Base-by-base conservation (phyloP, 805 yeast genomes). In the Candida krabiensis region DNA sequence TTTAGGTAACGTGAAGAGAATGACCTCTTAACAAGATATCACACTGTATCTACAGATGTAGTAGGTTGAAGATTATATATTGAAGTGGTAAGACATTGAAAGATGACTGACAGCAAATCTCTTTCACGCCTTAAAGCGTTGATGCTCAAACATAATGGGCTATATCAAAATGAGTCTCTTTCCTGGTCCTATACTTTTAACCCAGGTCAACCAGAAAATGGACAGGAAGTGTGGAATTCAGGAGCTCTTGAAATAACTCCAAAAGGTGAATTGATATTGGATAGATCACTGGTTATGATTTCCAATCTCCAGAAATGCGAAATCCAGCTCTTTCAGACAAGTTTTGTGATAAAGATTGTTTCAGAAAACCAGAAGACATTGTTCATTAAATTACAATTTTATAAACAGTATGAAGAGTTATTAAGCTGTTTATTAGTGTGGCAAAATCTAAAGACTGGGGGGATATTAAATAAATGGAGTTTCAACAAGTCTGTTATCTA, bases 391-490 rank as follows among this genome's bases (percentile, higher is more conserved):
- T 56, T 73, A 9, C 55, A 63, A 4, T 55, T 66, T 9, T 65
- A 62, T 39, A 38, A 55, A 23, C 63, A 61, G 34, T 73, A 73
- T 37, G 67, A 66, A 12, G 54, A 56, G 18, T 51, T 76, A n/a
- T 35, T 77, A 12, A 59, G 67, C 35, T 56, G 67, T 22, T 54
- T 75, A 32, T 47, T 70, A 25, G 67, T 73, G 2, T 77, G 83
- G 82, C 78, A 73, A 44, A 63, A 67, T 32, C 46, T 77, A 46
- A 64, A 61, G 37, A 75, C 78, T 2, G 64, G 50, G 25, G 77
- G 77, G 0, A 45, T 75, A 18, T 62, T 63, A 17, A 69, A 67
- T 38, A 77, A 77, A 51, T 74, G 79, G 79, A 65, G 62, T 44
- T 65, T 65, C 38, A 64, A 63, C 19, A 48, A 49, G 21, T 52